Evolutionary conservation across 768 basidiomycete species (phyloP).

Genomic region (Boletus sp.): DNA sequence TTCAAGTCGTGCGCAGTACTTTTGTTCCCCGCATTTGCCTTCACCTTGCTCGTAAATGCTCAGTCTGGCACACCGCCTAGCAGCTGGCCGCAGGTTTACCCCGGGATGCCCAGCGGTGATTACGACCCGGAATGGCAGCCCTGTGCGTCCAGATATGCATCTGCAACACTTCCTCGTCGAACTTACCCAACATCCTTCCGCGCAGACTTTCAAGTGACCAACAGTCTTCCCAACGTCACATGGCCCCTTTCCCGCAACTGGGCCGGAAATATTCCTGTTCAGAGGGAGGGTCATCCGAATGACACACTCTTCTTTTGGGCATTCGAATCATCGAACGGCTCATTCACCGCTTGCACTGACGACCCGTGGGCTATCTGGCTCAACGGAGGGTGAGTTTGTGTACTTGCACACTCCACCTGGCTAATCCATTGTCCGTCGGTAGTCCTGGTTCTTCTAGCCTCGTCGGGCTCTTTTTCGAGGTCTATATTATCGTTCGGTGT

Average conservation of each 20-base stretch:
- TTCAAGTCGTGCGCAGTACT: slow-evolving; percentile 10
- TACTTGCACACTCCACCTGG: too few relatives aligned
- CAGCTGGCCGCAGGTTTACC: slow-evolving; percentile 40
- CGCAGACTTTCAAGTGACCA: slow-evolving; percentile 58
- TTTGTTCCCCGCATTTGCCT: background rate
- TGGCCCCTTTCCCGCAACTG: slow-evolving; percentile 50
- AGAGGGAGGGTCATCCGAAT: slow-evolving; percentile 57
- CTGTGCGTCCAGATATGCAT: slow-evolving; percentile 39
- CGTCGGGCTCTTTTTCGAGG: slow-evolving; percentile 61
- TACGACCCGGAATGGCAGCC: slow-evolving; percentile 59
- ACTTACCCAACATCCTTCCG: background rate
- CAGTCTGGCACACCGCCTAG: slow-evolving; percentile 27
- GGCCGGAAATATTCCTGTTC: slow-evolving; percentile 63
- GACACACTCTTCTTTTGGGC: slow-evolving; percentile 66
- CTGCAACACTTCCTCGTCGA: background rate
- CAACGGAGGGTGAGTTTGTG: slow-evolving; percentile 56
- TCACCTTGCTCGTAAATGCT: slow-evolving; percentile 15
- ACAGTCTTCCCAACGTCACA: slow-evolving; percentile 57
- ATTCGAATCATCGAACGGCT: slow-evolving; percentile 54
- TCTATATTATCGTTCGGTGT: slow-evolving; percentile 23
- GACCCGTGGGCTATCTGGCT: slow-evolving; percentile 75
- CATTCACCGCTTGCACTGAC: slow-evolving; percentile 43
- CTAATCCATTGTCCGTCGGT: background rate
- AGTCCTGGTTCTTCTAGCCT: slow-evolving; percentile 72
- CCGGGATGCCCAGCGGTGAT: slow-evolving; percentile 42